A percentile compares a stretch with the other conserved stretches of the same genome.
Conservation (phyloP, 495 filamentous ascomycete species). For the Penicillium coprophilum region DNA sequence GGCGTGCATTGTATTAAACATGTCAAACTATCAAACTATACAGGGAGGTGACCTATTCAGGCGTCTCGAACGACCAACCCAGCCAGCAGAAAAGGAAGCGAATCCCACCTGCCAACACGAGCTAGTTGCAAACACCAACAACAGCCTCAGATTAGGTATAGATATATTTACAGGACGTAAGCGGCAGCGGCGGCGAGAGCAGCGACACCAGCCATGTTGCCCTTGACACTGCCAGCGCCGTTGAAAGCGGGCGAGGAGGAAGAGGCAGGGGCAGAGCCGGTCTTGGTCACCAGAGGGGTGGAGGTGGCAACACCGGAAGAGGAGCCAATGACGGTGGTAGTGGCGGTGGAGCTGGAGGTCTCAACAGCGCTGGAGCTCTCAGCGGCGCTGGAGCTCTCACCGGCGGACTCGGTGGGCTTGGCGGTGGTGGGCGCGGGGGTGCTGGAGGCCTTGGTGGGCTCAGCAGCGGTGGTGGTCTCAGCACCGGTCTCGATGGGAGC, state of each 20-base stretch:
- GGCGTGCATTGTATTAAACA: constrained; percentile 10
- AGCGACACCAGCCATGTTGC: constrained; percentile 34
- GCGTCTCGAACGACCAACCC: not conserved
- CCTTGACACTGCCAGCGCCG: constrained; percentile 28
- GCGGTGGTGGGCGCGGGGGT: constrained; percentile 14
- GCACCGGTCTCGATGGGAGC: constrained; percentile 31
- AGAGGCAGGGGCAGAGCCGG: constrained; percentile 9
- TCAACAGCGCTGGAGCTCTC: constrained; percentile 3
- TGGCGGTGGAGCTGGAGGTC: not conserved
- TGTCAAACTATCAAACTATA: constrained; percentile 8
- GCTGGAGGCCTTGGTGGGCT: constrained; percentile 7
- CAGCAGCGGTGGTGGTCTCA: constrained; percentile 4
- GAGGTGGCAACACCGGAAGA: constrained; percentile 13
- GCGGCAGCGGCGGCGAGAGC: constrained; percentile 31
- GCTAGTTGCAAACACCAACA: not conserved
- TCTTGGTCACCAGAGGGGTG: constrained; percentile 18
- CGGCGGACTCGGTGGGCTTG: constrained; percentile 17
- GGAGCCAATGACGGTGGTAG: constrained; percentile 8
- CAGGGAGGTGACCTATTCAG: not conserved
- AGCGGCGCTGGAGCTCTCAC: not conserved
- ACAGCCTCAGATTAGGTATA: constrained; percentile 19
- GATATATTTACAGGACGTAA: constrained; percentile 36
- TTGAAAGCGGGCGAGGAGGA: constrained; percentile 27
- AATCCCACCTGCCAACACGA: not conserved
- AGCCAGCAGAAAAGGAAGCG: not conserved